phyloP scores from a whole-genome alignment of 768 basidiomycete genomes.

The Melanogaster broomeanus region DNA sequence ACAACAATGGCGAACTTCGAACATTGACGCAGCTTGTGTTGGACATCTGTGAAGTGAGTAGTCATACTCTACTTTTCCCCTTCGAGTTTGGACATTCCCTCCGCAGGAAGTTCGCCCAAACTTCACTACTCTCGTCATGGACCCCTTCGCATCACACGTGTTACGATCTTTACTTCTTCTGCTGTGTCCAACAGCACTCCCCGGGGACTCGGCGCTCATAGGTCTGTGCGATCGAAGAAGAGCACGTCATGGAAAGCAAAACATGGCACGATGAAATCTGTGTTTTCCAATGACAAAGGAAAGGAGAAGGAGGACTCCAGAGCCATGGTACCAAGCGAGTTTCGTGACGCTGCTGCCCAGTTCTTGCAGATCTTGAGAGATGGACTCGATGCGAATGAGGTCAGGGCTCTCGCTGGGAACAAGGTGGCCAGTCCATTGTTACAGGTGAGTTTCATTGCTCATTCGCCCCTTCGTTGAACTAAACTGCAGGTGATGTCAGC shows the following conservation, averaged over 20 bases:
- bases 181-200: constrained; percentile 61
- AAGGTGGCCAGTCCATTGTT: constrained; percentile 78
- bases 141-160: constrained; percentile 91
- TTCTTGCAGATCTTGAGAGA: constrained; percentile 55
- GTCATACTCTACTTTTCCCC: constrained; percentile 1
- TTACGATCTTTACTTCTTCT: constrained; percentile 77
- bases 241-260: constrained; percentile 80
- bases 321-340: constrained; percentile 44
- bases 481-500: constrained; percentile 42
- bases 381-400: constrained; percentile 65
- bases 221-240: constrained; percentile 77
- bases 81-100: constrained; percentile 16
- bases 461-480: constrained; percentile 7
- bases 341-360: constrained; percentile 44
- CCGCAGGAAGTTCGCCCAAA: constrained; percentile 68
- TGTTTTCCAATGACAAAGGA: constrained; percentile 54
- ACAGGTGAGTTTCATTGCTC: constrained; percentile 47
- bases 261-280: constrained; percentile 79
- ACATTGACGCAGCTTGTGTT: constrained; percentile 63
- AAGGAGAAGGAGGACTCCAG: constrained; percentile 32
- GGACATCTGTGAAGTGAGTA: constrained; percentile 62
- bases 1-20: constrained; percentile 66
- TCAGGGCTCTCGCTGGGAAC: constrained; percentile 72
- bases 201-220: constrained; percentile 38
- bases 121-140: constrained; percentile 67